Evolutionary conservation across 2,329 filamentous ascomycete genomes (phyloP), one percentile per base, ranked within the genome.

Genomic region (Conoideocrella luteorostrata): DNA sequence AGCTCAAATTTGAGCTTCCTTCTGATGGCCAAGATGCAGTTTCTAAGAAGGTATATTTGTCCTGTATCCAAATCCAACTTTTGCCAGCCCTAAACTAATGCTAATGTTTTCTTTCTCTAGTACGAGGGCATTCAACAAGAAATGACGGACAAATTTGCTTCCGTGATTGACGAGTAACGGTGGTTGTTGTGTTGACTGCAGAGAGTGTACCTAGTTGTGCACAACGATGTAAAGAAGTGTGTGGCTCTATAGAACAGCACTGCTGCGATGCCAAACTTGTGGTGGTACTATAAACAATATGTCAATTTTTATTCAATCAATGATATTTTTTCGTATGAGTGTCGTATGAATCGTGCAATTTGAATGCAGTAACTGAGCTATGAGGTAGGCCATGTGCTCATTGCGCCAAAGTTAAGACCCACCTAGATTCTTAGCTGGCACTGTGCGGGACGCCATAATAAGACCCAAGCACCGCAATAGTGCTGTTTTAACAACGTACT

Each of bases 121-220:
- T 98, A 97, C 67, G 93, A 97, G 76, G 82, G 82, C 56, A 81
- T 97, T 56, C 77, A 93, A 57, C 88, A 95, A 70, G 76, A 81
- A 57, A 91, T 98, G 89, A 83, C 86, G 56, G 93, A 98, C 72
- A 95, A 95, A 73, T 98, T 98, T 70, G 93, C 93, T 39, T 84
- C 89, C 30, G 91, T 98, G 48, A 80, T 88, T 64, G 93, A 98
- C 68, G 91, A 97, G 78, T 98, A 89, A 67, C 44, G 37, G 41
- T n/a, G n/a, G n/a, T n/a, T n/a, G n/a, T 38, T 44, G 37, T 38
- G 32, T 43, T 44, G 45, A 39, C 36, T n/a, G 6, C 18, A 24
- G 40, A 36, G 18, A 32, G 18, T 42, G 44, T 46, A 36, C 29
- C 23, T 43, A 26, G 41, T 39, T 24, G 29, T 30, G 26, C 7